Evolutionary conservation across 305 asterid species (phyloP), one percentile per base, ranked within the genome.

Genomic region (Fraxinus albicans): DNA sequence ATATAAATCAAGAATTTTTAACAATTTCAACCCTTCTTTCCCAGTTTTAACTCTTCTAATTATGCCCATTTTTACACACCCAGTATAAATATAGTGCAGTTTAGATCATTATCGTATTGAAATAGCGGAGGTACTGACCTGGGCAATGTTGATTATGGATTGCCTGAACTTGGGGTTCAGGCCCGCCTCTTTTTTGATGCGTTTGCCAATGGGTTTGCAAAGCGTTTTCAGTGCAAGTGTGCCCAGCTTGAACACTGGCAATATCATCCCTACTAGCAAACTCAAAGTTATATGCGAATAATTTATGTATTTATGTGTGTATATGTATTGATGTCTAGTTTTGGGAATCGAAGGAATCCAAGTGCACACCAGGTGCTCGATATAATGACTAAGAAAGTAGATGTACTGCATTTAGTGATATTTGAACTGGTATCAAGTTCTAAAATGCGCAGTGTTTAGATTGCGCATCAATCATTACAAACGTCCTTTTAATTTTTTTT

Each of bases 191-290:
- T 91, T 91, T 91, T 95, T 95, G 82, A 95, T 89, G 76, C 98
- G 94, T 78, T 89, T 91, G 12, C 92, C 98, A 21, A 95, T 90
- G 79, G 98, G 98, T 87, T 95, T 95, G 86, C 97, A 90, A 65
- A 95, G 58, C 27, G 98, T 88, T 86, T 81, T 92, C 77, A 95
- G 88, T 72, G 98, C 97, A 84, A 95, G 96, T 73, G 96, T 85
- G 55, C 97, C 98, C 2, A 95, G 89, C 91, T 95, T 95, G 50
- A 92, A 88, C 27, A 95, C 83, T 38, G 98, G 97, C 81, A 95
- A 77, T 65, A 91, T 84, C 97, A 93, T 92, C 76, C 60, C 76
- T 58, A 78, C 79, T 23, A 25, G 25, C 13, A 15, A 73, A 35
- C 50, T 35, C 29, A 10, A 33, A 35, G 6, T 6, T 35, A 17